Evolutionary conservation across 1,284 basidiomycete species (phyloP), one percentile per base, ranked within the genome.

Genomic region (Boletellus deceptivus): DNA sequence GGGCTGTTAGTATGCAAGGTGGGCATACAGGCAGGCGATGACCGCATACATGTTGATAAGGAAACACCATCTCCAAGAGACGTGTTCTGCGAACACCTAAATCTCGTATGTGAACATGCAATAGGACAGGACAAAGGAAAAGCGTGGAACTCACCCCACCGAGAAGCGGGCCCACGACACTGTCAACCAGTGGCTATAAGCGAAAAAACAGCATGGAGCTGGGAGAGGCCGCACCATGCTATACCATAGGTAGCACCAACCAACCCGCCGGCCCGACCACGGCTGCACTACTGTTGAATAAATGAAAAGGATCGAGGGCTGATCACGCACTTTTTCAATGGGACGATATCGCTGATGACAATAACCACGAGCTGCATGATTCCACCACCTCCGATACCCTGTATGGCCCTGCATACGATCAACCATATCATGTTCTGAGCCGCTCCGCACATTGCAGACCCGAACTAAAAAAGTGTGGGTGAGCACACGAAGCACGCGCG

Each of bases 311-410:
- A 34, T 34, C 13, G 33, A 34, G 33, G 13, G 6, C 33, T 34
- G 11, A 34, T 34, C 33, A 34, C 83, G 54, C 60, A 88, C 86
- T 87, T 83, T 72, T 84, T 75, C 27, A 92, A 68, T 2, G 86
- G 79, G 2, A 91, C 85, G 27, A 93, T 90, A 62, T 94, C 91
- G 22, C 84, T 83, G 10, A 93, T 83, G 0, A 82, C 84, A 59
- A 94, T 92, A 46, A 89, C 71, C 4, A 76, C 73, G 33, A 84
- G 69, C 48, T 79, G 80, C 8, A 89, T 75, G 51, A 89, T 81
- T 1, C 87, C 89, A 6, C 89, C 89, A 6, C 90, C 91, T 10
- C 91, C 91, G 29, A 92, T 79, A 11, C 91, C 91, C 66, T 93
- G 91, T 0, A 94, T 70, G 0, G 87, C 91, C 58, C 91, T 80